phyloP scores from a whole-genome alignment of 1,284 basidiomycete genomes.

The Rhodotorula sp. region DNA sequence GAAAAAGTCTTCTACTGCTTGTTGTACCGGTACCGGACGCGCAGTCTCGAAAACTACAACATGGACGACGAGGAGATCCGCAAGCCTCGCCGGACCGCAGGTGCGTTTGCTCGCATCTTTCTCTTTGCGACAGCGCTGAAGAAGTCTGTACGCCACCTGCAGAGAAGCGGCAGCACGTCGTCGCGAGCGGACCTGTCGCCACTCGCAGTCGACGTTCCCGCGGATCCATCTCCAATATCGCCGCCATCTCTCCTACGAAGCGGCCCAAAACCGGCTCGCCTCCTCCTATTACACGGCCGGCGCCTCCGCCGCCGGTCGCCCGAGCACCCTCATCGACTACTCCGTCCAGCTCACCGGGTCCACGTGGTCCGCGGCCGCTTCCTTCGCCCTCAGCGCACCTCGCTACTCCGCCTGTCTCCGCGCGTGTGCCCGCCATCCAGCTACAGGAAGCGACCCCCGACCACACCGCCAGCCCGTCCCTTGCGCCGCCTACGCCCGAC shows the following conservation, averaged over 20 bases:
- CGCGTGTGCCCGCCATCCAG: constrained; percentile 48
- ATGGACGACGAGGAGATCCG: constrained; percentile 57
- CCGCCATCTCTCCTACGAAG: constrained; percentile 20
- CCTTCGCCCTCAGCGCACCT: constrained; percentile 20
- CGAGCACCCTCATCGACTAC: constrained; percentile 23
- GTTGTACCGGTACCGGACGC: constrained; percentile 71
- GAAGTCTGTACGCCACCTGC: rapidly evolving
- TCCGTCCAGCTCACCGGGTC: constrained; percentile 27
- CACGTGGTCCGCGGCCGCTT: constrained; percentile 34
- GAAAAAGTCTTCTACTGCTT: constrained; percentile 91
- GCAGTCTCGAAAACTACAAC: constrained; percentile 64
- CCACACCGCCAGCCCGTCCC: neutral
- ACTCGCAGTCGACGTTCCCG: constrained; percentile 34
- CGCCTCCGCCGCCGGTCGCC: constrained; percentile 3
- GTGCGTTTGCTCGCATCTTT: constrained; percentile 7
- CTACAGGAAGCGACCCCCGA: constrained; percentile 53
- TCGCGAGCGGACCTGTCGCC: constrained; percentile 26
- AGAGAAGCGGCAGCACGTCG: constrained; percentile 37
- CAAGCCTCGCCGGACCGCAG: constrained; percentile 15
- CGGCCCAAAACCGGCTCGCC: constrained; percentile 22
- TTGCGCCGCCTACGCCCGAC: constrained; percentile 15
- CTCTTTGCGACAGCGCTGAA: neutral
- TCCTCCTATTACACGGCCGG: constrained; percentile 25
- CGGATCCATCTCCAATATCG: constrained; percentile 40
- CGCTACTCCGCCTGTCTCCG: constrained; percentile 43